Evolutionary conservation across 2,329 filamentous ascomycete species (phyloP), one percentile per base, ranked within the genome.

Genomic region (Grosmannia huntii): DNA sequence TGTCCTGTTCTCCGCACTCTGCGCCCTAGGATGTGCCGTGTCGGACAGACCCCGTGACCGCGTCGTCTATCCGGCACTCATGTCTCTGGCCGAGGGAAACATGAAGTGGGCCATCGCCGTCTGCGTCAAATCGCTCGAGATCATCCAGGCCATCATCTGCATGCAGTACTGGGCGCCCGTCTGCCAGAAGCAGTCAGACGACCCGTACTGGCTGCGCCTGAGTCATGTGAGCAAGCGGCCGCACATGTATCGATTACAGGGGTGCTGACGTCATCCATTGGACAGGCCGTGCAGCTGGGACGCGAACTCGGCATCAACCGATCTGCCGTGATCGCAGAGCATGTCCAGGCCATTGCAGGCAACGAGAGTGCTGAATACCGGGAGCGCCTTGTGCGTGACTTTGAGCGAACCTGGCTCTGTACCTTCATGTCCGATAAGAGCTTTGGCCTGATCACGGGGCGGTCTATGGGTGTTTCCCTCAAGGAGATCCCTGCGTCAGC

Each of bases 91-190:
- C 23, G 63, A 65, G 56, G 60, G 55, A 16, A 65, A 64, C 59
- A 61, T 66, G 57, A 63, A 64, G 44, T 66, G 65, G 65, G 63
- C 63, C 14, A 66, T 66, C 44, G 64, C 65, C 28, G 58, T 62
- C 11, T 65, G 63, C 31, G 64, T 66, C 53, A 66, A 64, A 53
- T 62, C 61, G 12, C 56, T 66, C 31, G 65, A 66, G 60, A 64
- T 61, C 28, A 61, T 65, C 38, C 65, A 66, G 60, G 60, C 61
- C 25, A 66, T 66, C 25, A 59, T 66, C 27, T 57, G 61, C 38
- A 61, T 65, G 61, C 62, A 65, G 33, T 66, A 66, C 57, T 66
- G 65, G 65, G 62, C 64, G 5, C 64, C 64, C 3, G 38, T 62
- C 23, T 59, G 61, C 54, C 58, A 61, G 46, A 58, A 53, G 11